Percentiles rank a stretch among this genome's conserved stretches.
phyloP scores from a whole-genome alignment of 2,329 filamentous ascomycete species.

The Fusarium udum region DNA sequence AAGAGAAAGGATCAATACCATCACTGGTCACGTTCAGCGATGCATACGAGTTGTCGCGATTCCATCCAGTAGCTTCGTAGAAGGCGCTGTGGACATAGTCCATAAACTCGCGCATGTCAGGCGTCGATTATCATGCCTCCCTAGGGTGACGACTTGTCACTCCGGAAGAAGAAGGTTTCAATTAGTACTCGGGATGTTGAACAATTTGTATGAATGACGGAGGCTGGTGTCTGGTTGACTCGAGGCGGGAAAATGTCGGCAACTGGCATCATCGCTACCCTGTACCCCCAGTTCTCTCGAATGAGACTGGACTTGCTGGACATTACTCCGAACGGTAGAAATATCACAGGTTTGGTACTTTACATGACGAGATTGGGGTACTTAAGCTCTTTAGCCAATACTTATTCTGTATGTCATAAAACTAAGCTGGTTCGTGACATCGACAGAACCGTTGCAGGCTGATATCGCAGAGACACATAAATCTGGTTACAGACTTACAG shows the following conservation, averaged over 20 bases:
- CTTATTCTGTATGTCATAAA: neutral
- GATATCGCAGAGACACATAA: neutral
- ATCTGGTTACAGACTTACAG: neutral
- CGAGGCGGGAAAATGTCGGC: slow-evolving; percentile 24
- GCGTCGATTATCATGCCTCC: slow-evolving; percentile 44
- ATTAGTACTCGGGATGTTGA: neutral
- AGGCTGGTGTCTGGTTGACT: neutral
- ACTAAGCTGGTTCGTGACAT: too few relatives aligned
- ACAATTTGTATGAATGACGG: neutral
- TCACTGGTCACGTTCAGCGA: slow-evolving; percentile 84
- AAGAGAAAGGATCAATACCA: slow-evolving; percentile 59
- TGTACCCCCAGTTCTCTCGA: neutral
- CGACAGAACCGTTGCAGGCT: neutral
- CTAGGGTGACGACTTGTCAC: slow-evolving; percentile 13
- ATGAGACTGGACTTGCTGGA: neutral
- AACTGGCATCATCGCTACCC: slow-evolving; percentile 10
- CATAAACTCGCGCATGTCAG: slow-evolving; percentile 92
- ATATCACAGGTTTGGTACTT: neutral
- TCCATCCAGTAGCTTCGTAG: slow-evolving; percentile 86
- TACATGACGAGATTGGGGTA: fast-evolving
- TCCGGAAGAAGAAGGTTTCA: slow-evolving; percentile 23
- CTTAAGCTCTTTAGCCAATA: neutral
- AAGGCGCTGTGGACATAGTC: slow-evolving; percentile 95
- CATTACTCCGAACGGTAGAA: neutral
- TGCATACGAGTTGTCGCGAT: slow-evolving; percentile 90